Evolutionary conservation across 2,329 filamentous ascomycete species (phyloP).

Genomic region (Fusarium sublunatum): DNA sequence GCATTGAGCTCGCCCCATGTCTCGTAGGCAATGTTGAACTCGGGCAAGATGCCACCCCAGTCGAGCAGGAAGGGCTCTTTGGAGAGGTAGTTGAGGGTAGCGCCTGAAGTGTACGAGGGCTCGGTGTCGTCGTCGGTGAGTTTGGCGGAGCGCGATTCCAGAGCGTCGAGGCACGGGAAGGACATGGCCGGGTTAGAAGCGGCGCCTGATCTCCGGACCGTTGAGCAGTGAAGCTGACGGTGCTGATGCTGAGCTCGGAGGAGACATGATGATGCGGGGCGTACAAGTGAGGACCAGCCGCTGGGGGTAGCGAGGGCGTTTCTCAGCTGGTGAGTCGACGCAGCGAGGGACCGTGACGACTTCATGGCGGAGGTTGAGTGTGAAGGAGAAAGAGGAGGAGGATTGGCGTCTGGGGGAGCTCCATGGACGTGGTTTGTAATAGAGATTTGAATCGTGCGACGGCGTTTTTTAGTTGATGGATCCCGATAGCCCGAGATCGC

Average conservation of each 20-base stretch:
- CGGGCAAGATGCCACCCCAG: slow-evolving; percentile 91
- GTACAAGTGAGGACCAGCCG: not conserved
- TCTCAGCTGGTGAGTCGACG: slow-evolving; percentile 36
- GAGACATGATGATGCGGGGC: slow-evolving; percentile 10
- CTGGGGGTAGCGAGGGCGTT: slow-evolving; percentile 10
- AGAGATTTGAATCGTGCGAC: slow-evolving; percentile 16
- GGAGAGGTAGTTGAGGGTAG: slow-evolving; percentile 82
- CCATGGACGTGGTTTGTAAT: slow-evolving; percentile 43
- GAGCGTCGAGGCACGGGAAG: slow-evolving; percentile 88
- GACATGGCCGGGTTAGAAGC: slow-evolving; percentile 86
- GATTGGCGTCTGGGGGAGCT: slow-evolving; percentile 10
- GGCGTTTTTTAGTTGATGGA: slow-evolving; percentile 24
- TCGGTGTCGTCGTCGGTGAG: slow-evolving; percentile 82
- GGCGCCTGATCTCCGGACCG: slow-evolving; percentile 45
- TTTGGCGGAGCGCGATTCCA: slow-evolving; percentile 80
- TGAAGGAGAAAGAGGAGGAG: not conserved
- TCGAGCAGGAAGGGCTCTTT: slow-evolving; percentile 82
- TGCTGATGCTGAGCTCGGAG: slow-evolving; percentile 3
- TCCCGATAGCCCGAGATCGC: slow-evolving; percentile 21
- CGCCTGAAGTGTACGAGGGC: slow-evolving; percentile 91
- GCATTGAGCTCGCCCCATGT: slow-evolving; percentile 87
- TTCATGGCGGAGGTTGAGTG: slow-evolving; percentile 33
- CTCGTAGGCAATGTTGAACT: slow-evolving; percentile 93
- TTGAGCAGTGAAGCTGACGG: slow-evolving; percentile 41
- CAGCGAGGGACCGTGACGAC: slow-evolving; percentile 36